Evolutionary conservation across 2,329 filamentous ascomycete genomes (phyloP).

Genomic region (Tolypocladium guangdongense): DNA sequence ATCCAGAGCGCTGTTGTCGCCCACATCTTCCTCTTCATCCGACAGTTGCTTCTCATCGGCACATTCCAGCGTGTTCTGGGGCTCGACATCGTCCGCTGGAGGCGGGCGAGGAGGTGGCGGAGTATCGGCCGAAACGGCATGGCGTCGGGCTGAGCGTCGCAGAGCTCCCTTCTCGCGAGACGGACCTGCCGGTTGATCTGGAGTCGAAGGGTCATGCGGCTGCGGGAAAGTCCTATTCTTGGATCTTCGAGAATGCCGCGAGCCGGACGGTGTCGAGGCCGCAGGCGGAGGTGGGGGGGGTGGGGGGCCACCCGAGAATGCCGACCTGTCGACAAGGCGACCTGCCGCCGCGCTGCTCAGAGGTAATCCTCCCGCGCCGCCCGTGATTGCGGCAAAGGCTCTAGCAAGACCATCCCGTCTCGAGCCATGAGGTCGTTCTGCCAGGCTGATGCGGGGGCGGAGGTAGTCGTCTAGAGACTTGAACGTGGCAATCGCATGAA

Average conservation of each 20-base stretch:
- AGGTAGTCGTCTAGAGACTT: constrained; percentile 95
- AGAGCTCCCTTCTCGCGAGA: constrained; percentile 46
- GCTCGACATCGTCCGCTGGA: constrained; percentile 47
- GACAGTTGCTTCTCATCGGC: constrained; percentile 82
- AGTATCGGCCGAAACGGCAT: constrained; percentile 39
- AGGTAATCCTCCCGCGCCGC: constrained; percentile 56
- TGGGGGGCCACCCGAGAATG: constrained; percentile 25
- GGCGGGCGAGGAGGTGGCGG: constrained; percentile 39
- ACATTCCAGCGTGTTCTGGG: constrained; percentile 72
- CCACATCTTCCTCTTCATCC: constrained; percentile 57
- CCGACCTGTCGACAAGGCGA: constrained; percentile 34
- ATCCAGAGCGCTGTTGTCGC: constrained; percentile 60
- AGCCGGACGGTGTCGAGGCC: constrained; percentile 27
- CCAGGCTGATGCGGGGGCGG: constrained; percentile 73
- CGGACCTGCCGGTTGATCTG: constrained; percentile 34
- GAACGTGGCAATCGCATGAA: constrained; percentile 96
- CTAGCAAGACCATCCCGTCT: constrained; percentile 56
- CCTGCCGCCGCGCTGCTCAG: constrained; percentile 33
- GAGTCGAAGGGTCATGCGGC: constrained; percentile 28
- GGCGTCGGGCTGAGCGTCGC: constrained; percentile 54
- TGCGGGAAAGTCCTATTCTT: constrained; percentile 34
- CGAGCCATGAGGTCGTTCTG: constrained; percentile 54
- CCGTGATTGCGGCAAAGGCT: constrained; percentile 67
- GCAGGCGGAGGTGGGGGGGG: constrained; percentile 19
- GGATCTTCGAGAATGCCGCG: constrained; percentile 32